Evolutionary conservation across 1,284 basidiomycete species (phyloP), one percentile per base, ranked within the genome.

Genomic region (Rhodotorula glutinis): DNA sequence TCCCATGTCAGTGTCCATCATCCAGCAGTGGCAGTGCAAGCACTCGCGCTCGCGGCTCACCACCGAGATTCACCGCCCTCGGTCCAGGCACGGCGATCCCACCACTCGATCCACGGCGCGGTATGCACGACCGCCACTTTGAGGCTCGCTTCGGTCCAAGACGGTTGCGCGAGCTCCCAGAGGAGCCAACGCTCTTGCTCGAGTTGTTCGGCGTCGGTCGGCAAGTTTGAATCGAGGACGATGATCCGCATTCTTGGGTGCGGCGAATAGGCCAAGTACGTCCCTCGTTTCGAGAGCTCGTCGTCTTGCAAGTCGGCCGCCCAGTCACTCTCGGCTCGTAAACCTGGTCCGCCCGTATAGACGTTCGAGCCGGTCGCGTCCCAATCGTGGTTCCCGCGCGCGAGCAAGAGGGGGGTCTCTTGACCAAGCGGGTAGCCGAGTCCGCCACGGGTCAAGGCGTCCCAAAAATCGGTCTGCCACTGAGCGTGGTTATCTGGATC

Each of bases 391-490:
- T 73, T 70, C 25, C 75, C 75, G 2, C 74, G 43, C 5, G 72
- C 69, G 25, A 73, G 65, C 9, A 75, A 44, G 41, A 76, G 62
- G 0, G 75, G 75, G 14, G 67, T 62, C 25, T 65, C 51, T 51
- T 63, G 68, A 0, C 68, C 65, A 30, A 46, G 38, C 29, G 27
- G 41, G 29, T 43, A 44, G 10, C 23, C 21, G 14, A n/a, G 29
- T 40, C 62, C 33, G 27, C 60, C 33, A 38, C 67, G 64, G 21
- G 75, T 75, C 23, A 76, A 30, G 2, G 71, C 65, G 40, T 76
- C 75, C 66, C 66, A 76, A 25, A 75, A 66, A 53, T 75, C 74
- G 19, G 75, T 76, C 54, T 76, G 75, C 75, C 75, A 76, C 25
- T 76, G 70, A 4, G 66, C 62, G 43, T 73, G 65, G 56, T 74